Conservation (phyloP, 306 rosid genomes). For the Astragalus membranaceus region DNA sequence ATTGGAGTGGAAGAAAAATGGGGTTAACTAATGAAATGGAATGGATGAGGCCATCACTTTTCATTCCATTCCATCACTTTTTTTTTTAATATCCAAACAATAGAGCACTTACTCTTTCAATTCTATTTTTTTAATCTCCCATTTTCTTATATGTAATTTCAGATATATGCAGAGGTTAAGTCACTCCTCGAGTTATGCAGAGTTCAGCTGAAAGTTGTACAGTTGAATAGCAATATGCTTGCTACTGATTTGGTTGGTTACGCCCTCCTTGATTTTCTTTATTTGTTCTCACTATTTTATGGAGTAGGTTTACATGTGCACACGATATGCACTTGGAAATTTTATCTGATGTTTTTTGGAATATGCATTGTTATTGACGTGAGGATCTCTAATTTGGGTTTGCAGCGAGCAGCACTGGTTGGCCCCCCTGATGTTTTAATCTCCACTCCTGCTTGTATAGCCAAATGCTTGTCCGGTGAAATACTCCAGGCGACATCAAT, state of each 20-base stretch:
- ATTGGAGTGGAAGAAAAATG: no score
- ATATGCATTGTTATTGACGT: background rate
- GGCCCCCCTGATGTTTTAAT: slow-evolving; percentile 82
- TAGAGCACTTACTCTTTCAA: no score
- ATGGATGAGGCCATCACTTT: no score
- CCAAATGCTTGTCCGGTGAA: slow-evolving; percentile 69
- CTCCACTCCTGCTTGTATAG: slow-evolving; percentile 81
- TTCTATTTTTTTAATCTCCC: background rate
- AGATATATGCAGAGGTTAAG: slow-evolving; percentile 64
- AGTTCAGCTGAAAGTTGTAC: slow-evolving; percentile 75
- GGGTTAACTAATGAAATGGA: no score
- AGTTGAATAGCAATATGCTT: slow-evolving; percentile 70
- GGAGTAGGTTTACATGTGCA: background rate
- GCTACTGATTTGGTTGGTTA: slow-evolving; percentile 70
- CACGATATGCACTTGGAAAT: background rate
- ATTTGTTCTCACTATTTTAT: background rate
- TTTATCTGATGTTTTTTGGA: background rate
- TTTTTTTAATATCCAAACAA: no score
- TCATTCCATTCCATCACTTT: no score
- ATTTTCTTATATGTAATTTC: background rate
- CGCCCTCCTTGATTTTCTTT: background rate
- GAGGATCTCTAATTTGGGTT: slow-evolving; percentile 16
- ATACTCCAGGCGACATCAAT: slow-evolving; percentile 55
- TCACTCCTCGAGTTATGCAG: slow-evolving; percentile 67
- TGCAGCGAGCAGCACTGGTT: slow-evolving; percentile 65